Evolutionary conservation across 2,329 filamentous ascomycete species (phyloP), one percentile per base, ranked within the genome.

Genomic region (Trichoderma harzianum): DNA sequence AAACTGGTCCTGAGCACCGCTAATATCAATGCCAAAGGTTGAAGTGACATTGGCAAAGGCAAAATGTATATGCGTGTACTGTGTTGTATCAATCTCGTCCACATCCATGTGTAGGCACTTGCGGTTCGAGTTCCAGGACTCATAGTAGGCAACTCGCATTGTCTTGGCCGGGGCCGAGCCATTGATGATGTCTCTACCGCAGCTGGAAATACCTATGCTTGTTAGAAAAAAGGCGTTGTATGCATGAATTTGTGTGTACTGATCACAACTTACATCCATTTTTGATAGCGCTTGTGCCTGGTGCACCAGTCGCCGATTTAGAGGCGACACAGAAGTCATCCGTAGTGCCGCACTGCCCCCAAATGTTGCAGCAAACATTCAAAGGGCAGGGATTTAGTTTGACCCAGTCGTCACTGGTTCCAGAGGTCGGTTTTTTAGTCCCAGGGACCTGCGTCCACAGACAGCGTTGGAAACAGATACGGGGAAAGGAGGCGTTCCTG

Each of bases 331-430:
- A 87, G 74, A 85, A 86, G 16, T 84, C 84, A 1, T 74, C 73
- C 0, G 82, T 84, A 1, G 79, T 79, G 6, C 85, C 85, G 28
- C 85, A 87, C 62, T 83, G 79, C 0, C 85, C 85, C 78, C 82
- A 83, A 21, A 78, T 76, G 14, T 81, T 79, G 74, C 83, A 84
- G 74, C 82, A 84, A 0, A 78, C 80, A 30, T 83, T 83, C 0
- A 85, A 76, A 0, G 83, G 83, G 72, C 86, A 88, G 0, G 80
- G 83, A 72, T 87, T 88, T 7, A 87, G 75, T 10, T 77, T 74
- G 0, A 78, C 73, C 4, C 86, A 58, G 21, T 78, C 75, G 26
- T 65, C 51, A 34, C 61, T 66, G n/a, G 16, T 75, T 79, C 78
- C 80, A 14, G 78, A 75, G 0, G 75, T 18, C 0, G 83, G 81